Percentiles rank a stretch among this genome's conserved stretches.
Evolutionary conservation across 2,329 filamentous ascomycete species (phyloP).

Genomic region (Fusarium austroafricanum): DNA sequence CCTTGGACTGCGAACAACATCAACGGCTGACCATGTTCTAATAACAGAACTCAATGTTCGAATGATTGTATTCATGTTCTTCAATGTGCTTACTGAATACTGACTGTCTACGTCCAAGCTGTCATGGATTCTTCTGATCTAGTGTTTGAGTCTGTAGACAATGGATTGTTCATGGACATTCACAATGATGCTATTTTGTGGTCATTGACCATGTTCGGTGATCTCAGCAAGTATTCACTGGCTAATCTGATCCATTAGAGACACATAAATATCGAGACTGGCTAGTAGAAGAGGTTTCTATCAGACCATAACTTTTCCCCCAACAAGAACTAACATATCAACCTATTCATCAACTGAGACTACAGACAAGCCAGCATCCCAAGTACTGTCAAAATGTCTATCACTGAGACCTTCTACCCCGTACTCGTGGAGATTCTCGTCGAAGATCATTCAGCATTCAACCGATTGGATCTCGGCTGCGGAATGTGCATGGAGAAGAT

Average conservation of each 20-base stretch:
- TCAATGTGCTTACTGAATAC: too few relatives aligned
- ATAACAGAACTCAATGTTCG: too few relatives aligned
- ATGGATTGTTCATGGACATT: not conserved
- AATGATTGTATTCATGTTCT: too few relatives aligned
- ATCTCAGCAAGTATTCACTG: accelerated
- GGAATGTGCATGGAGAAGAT: constrained; percentile 11
- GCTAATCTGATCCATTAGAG: too few relatives aligned
- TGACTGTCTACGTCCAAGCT: too few relatives aligned
- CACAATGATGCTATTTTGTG: accelerated
- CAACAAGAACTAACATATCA: not conserved
- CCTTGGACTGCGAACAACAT: too few relatives aligned
- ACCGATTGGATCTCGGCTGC: constrained; percentile 5
- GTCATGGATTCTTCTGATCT: too few relatives aligned
- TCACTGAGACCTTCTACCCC: not conserved
- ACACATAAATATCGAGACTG: not conserved
- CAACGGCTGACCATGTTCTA: too few relatives aligned
- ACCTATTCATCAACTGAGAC: not conserved
- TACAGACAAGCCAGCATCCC: not conserved
- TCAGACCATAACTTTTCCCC: too few relatives aligned
- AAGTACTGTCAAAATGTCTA: not conserved
- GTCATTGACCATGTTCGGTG: not conserved
- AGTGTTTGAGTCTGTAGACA: too few relatives aligned
- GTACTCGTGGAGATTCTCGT: not conserved
- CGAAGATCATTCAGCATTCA: not conserved
- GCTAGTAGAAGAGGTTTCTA: too few relatives aligned